Conservation (phyloP, 805 yeast genomes). For the Lipomyces sp. region DNA sequence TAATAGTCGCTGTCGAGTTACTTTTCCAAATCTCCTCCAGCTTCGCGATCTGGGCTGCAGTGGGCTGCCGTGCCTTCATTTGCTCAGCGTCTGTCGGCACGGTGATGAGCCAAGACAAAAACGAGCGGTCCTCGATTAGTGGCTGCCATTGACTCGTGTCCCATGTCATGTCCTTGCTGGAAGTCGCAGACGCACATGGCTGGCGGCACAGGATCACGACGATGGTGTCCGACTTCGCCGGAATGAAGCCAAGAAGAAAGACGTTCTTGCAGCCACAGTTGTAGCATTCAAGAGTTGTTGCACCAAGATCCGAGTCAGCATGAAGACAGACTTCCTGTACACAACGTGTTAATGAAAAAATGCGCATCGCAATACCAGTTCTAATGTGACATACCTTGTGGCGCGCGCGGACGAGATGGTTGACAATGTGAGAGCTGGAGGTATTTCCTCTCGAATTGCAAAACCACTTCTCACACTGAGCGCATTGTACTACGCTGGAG, state of each 20-base stretch:
- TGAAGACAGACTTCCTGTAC: constrained; percentile 58
- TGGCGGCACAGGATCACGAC: constrained; percentile 83
- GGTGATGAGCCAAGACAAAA: constrained; percentile 78
- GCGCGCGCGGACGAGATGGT: constrained; percentile 75
- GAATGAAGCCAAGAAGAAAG: constrained; percentile 78
- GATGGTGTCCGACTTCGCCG: constrained; percentile 81
- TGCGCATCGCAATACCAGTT: constrained; percentile 2
- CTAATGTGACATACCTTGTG: constrained; percentile 51
- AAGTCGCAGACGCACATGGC: constrained; percentile 55
- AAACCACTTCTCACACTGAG: constrained; percentile 79
- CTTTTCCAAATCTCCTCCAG: constrained; percentile 81
- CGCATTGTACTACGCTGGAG: constrained; percentile 68
- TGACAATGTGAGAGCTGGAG: constrained; percentile 74
- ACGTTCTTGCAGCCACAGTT: constrained; percentile 81
- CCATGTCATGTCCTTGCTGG: constrained; percentile 76
- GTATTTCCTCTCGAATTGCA: constrained; percentile 67
- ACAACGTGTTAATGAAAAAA: neutral
- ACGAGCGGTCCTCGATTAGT: constrained; percentile 71
- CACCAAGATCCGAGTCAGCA: constrained; percentile 81
- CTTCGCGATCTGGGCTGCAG: constrained; percentile 62
- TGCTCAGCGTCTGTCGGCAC: constrained; percentile 64
- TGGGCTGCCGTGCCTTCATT: constrained; percentile 53
- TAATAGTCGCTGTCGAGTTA: constrained; percentile 66
- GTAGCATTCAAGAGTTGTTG: constrained; percentile 81
- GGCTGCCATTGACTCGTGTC: constrained; percentile 87